Evolutionary conservation across 2,329 filamentous ascomycete species (phyloP).

Genomic region (Mariannaea sp.): DNA sequence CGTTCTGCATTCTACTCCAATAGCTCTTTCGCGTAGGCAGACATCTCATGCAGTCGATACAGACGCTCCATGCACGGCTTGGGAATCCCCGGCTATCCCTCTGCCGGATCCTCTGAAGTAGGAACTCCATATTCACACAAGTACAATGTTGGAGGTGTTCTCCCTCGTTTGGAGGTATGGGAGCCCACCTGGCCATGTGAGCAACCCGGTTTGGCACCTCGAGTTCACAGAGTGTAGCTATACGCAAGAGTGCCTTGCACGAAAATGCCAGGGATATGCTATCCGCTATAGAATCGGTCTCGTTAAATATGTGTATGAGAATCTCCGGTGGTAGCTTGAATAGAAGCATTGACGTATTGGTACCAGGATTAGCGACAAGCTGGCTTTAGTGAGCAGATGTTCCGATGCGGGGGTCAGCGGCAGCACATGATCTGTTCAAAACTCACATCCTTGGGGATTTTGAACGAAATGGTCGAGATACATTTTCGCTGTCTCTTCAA

Average conservation of each 20-base stretch:
- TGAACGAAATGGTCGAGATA: conserved; percentile 8
- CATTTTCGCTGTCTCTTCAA: background rate
- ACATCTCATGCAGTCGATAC: conserved; percentile 31
- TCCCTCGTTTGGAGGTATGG: background rate
- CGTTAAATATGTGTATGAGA: conserved; percentile 31
- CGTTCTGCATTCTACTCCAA: conserved; percentile 20
- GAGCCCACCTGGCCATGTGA: conserved; percentile 19
- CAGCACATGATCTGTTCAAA: too few relatives aligned
- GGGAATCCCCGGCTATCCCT: conserved; percentile 20
- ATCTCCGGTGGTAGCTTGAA: conserved; percentile 37
- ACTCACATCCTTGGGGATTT: conserved; percentile 21
- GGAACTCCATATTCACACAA: conserved; percentile 19
- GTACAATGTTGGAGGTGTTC: conserved; percentile 4
- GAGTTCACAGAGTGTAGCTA: conserved; percentile 24
- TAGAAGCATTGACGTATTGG: conserved; percentile 15
- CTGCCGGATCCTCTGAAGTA: conserved; percentile 26
- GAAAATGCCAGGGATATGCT: conserved; percentile 27
- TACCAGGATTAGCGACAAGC: background rate
- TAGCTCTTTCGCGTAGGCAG: conserved; percentile 29
- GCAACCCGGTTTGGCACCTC: conserved; percentile 21
- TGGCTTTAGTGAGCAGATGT: conserved; percentile 18
- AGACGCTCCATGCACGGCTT: conserved; percentile 27
- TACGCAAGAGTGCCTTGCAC: conserved; percentile 31
- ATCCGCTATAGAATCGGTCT: conserved; percentile 19
- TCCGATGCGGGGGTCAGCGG: too few relatives aligned